Evolutionary conservation across 1,284 basidiomycete species (phyloP).

Genomic region (Ganoderma meredithae): DNA sequence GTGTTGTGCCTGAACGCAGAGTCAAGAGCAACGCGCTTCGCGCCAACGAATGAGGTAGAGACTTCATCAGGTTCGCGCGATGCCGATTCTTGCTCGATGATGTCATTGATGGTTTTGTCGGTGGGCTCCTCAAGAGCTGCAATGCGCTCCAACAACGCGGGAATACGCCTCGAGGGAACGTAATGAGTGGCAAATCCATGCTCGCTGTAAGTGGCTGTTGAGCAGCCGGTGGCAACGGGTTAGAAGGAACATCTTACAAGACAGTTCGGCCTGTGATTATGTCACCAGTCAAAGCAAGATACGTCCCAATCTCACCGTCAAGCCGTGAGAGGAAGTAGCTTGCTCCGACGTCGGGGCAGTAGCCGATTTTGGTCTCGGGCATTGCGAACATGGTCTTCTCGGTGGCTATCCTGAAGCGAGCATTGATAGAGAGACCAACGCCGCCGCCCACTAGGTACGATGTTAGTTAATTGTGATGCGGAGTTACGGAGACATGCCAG

Average conservation of each 20-base stretch:
- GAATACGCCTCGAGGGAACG: conserved; percentile 78
- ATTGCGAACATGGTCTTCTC: conserved; percentile 95
- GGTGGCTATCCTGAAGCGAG: conserved; percentile 92
- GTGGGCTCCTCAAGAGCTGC: conserved; percentile 64
- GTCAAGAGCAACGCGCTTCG: conserved; percentile 80
- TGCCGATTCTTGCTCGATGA: conserved; percentile 73
- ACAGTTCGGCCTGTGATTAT: conserved; percentile 79
- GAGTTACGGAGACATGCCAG: not conserved
- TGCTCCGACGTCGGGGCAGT: conserved; percentile 91
- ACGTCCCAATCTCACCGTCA: conserved; percentile 93
- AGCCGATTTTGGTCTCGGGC: conserved; percentile 96
- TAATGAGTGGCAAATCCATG: conserved; percentile 93
- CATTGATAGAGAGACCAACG: conserved; percentile 89
- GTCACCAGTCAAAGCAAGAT: conserved; percentile 90
- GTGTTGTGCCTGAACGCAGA: conserved; percentile 73
- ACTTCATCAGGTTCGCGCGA: conserved; percentile 68
- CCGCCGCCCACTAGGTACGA: conserved; percentile 88
- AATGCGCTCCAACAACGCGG: conserved; percentile 69
- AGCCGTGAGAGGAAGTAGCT: conserved; percentile 90
- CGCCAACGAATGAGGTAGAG: conserved; percentile 63
- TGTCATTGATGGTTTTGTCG: conserved; percentile 55
- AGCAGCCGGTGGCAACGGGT: conserved; percentile 17
- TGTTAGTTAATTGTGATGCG: not conserved
- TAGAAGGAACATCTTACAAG: conserved; percentile 65
- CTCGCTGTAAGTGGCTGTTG: conserved; percentile 60